Evolutionary conservation across 352 stramenopile species (phyloP), one percentile per base, ranked within the genome.

Genomic region (Paralagenidium karlingii): DNA sequence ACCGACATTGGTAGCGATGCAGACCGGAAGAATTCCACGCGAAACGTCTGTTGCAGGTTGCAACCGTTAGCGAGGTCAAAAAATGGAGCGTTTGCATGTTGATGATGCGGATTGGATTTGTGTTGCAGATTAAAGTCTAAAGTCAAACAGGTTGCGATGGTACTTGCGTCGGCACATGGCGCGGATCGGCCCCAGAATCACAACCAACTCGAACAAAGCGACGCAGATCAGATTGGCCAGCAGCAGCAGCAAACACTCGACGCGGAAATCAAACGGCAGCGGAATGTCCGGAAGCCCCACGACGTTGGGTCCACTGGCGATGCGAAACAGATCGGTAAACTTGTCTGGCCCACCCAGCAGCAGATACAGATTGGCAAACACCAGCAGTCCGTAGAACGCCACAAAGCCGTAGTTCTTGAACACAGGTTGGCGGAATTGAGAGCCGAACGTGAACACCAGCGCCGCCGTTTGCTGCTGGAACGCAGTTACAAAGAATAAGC

Each of bases 281-380:
- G 70, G 67, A n/a, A 84, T 84, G 39, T 82, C 62, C 11, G 70
- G 70, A 31, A 84, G 45, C 38, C 56, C 53, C 8, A 84, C 50
- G 37, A 84, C 70, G 51, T 84, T 84, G 19, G 70, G 82, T 54
- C 68, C 81, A 56, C 65, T 81, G 15, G 70, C 64, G 11, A 84
- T 54, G 13, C 70, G 70, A 63, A 84, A 79, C 53, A 76, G 64
- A 53, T 84, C 70, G 24, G 58, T 56, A 39, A 82, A 63, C 32
- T 63, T 63, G 47, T 58, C 66, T 16, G 68, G 68, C 15, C 65
- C 63, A 1, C 58, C 68, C 20, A 84, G 44, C 24, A 71, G 51
- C 24, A 82, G 49, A 12, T 55, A 58, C 12, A 81, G 53, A 47
- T 77, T 58, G 12, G 26, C 53, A 7, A 36, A 36, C 5, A 81